phyloP scores from a whole-genome alignment of 202 grass and related monocot genomes.

The Eragrostis tef region DNA sequence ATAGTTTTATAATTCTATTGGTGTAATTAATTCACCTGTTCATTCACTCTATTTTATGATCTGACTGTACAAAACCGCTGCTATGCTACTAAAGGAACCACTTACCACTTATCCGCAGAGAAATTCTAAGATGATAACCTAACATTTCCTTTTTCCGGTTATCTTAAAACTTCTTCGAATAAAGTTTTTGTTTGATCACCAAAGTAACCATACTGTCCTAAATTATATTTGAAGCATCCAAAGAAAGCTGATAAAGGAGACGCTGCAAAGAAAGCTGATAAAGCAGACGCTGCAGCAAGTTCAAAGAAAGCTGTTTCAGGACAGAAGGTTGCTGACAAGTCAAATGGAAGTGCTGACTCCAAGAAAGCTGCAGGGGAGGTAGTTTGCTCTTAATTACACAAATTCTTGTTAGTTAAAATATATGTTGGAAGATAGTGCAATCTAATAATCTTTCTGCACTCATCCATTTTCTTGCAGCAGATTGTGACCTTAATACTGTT shows the following conservation, averaged over 20 bases:
- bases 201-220: slow-evolving; percentile 22
- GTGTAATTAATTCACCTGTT: neutral
- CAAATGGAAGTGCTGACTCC: slow-evolving; percentile 45
- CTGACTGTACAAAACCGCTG: neutral
- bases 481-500: slow-evolving; percentile 20
- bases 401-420: slow-evolving; percentile 24
- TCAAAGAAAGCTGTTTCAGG: slow-evolving; percentile 63
- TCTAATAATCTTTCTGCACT: neutral
- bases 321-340: slow-evolving; percentile 56
- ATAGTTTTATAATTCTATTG: slow-evolving; percentile 15
- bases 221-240: slow-evolving; percentile 44
- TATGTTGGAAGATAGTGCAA: neutral
- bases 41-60: neutral
- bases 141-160: neutral
- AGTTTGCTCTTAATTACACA: slow-evolving; percentile 34
- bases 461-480: slow-evolving; percentile 5
- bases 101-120: slow-evolving; percentile 2
- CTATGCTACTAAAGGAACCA: neutral
- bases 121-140: neutral
- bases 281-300: slow-evolving; percentile 30
- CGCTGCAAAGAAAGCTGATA: too few species aligned
- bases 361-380: slow-evolving; percentile 62
- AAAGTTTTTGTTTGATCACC: neutral
- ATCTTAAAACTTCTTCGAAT: neutral
- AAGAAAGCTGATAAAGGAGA: slow-evolving; percentile 55